Percentiles rank a stretch among this genome's conserved stretches.
These are phyloP conservation scores for Sporisorium scitamineum DNA, from an alignment of 1,284 basidiomycete genomes.

Conservation along the genomic window DNA sequence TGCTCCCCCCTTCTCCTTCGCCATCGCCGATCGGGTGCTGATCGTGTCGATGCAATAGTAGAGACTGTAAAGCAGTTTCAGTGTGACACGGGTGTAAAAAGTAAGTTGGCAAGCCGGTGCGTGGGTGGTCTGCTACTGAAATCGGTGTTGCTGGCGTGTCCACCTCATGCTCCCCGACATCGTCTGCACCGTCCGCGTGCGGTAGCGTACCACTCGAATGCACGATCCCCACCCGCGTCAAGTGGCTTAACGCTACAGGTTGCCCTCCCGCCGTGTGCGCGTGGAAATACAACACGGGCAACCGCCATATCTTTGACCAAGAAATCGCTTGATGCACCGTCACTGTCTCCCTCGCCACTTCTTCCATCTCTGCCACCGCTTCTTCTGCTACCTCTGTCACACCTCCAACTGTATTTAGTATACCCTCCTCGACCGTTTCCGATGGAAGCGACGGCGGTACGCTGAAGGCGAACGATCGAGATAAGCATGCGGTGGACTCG, in stretches of 20 bases:
- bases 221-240: constrained; percentile 3
- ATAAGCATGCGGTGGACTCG: constrained; percentile 9
- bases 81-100: constrained; percentile 47
- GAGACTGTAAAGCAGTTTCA: neutral
- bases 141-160: constrained; percentile 14
- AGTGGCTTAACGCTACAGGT: constrained; percentile 3
- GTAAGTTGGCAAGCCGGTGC: constrained; percentile 12
- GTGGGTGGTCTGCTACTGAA: constrained; percentile 33
- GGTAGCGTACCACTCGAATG: neutral
- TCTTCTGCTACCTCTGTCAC: neutral
- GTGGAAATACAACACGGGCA: constrained; percentile 36
- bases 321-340: constrained; percentile 22
- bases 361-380: neutral
- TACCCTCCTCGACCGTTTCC: too few relatives aligned
- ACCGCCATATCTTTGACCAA: constrained; percentile 19
- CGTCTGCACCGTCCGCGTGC: neutral
- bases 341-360: neutral
- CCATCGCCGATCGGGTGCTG: too few relatives aligned
- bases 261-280: constrained; percentile 9
- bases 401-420: too few relatives aligned
- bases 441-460: neutral
- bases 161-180: too few relatives aligned
- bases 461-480: constrained; percentile 11
- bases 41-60: neutral
- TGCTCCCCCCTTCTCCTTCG: neutral